phyloP scores from a whole-genome alignment of 148 eudicot species.

The Simmondsia chinensis region DNA sequence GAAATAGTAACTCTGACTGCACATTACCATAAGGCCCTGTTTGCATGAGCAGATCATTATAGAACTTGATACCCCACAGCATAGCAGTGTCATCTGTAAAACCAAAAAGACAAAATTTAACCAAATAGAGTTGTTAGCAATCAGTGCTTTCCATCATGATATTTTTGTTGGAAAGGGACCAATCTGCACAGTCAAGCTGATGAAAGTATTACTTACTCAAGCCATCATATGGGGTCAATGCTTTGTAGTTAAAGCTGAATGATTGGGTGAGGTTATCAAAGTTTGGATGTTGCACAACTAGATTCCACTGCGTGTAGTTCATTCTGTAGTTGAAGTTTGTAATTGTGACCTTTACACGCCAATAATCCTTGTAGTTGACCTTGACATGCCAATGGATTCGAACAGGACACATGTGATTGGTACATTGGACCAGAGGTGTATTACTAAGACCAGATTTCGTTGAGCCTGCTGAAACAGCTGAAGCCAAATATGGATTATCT shows the following conservation, averaged over 20 bases:
- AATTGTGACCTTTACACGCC: constrained; percentile 61
- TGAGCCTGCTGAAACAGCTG: constrained; percentile 26
- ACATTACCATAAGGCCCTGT: constrained; percentile 55
- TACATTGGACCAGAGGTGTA: constrained; percentile 44
- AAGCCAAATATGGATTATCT: constrained; percentile 37
- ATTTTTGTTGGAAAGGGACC: too few species aligned
- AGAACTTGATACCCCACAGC: constrained; percentile 48
- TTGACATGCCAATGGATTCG: constrained; percentile 69
- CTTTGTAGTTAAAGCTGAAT: constrained; percentile 52
- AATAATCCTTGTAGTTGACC: constrained; percentile 57
- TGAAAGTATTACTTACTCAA: constrained; percentile 29
- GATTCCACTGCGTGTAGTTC: constrained; percentile 64
- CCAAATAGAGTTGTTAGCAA: constrained; percentile 1
- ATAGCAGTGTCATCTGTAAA: constrained; percentile 61
- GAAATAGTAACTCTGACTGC: constrained; percentile 52
- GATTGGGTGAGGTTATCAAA: constrained; percentile 46
- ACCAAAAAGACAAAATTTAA: constrained; percentile 5
- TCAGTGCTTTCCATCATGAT: too few species aligned
- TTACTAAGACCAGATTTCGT: constrained; percentile 9
- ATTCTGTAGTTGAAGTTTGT: constrained; percentile 55
- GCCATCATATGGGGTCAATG: constrained; percentile 38
- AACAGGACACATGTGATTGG: constrained; percentile 64
- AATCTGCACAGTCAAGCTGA: background rate
- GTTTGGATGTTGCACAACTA: constrained; percentile 64
- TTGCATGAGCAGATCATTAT: constrained; percentile 48